Percentiles rank a stretch among this genome's conserved stretches.
These are phyloP conservation scores for Saccharomyces pastorianus DNA, from an alignment of 1,139 yeast species.

Conservation along the genomic window DNA sequence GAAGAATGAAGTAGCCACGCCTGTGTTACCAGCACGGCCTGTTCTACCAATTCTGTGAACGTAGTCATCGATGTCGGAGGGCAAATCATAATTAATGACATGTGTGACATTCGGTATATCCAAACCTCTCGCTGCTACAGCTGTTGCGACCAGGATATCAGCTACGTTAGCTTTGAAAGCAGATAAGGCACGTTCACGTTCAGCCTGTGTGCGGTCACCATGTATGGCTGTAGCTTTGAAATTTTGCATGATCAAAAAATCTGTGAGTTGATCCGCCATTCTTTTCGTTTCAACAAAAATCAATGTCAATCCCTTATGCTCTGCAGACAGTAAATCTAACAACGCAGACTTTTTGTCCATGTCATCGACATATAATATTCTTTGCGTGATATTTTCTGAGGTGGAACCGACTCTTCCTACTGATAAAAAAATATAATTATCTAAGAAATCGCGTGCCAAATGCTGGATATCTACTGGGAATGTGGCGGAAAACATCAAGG, in stretches of 20 bases:
- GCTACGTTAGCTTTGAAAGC: slow-evolving; percentile 55
- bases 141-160: slow-evolving; percentile 77
- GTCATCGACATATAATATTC: slow-evolving; percentile 84
- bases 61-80: slow-evolving; percentile 93
- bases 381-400: slow-evolving; percentile 92
- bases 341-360: slow-evolving; percentile 86
- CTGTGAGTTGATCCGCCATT: slow-evolving; percentile 93
- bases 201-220: slow-evolving; percentile 95
- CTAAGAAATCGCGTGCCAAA: slow-evolving; percentile 92
- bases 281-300: slow-evolving; percentile 96
- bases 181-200: slow-evolving; percentile 90
- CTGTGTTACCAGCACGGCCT: slow-evolving; percentile 98
- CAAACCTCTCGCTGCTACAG: slow-evolving; percentile 92
- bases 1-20: slow-evolving; percentile 94
- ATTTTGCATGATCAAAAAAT: slow-evolving; percentile 75
- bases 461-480: slow-evolving; percentile 96
- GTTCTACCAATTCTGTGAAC: slow-evolving; percentile 99
- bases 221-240: slow-evolving; percentile 97
- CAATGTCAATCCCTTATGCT: slow-evolving; percentile 67
- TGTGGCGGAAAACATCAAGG: slow-evolving; percentile 96
- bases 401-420: slow-evolving; percentile 98
- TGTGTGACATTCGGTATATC: slow-evolving; percentile 97
- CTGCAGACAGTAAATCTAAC: slow-evolving; percentile 75
- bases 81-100: slow-evolving; percentile 93
- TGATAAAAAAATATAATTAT: slow-evolving; percentile 87